Evolutionary conservation across 2,329 filamentous ascomycete species (phyloP), one percentile per base, ranked within the genome.

Genomic region (Orbilia javanica): DNA sequence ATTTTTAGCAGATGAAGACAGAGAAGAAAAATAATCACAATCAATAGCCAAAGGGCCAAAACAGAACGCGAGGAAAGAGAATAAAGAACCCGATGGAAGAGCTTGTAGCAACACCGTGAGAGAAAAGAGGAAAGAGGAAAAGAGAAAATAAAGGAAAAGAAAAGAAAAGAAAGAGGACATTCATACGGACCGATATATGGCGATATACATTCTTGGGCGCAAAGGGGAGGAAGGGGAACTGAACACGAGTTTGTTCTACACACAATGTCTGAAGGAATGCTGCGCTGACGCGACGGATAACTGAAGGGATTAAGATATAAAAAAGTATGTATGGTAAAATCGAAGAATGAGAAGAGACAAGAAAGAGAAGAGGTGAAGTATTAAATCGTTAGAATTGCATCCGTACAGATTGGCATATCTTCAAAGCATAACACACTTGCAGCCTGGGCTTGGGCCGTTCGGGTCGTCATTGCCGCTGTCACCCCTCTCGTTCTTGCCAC

Each of bases 401-500:
- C 70, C 68, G 36, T 79, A 74, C 46, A 72, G 44, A 60, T 72
- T 65, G 48, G 20, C 44, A 60, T 76, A 36, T 71, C 57, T 71
- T 80, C 79, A 82, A 78, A 82, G 80, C 62, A 82, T 81, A 69
- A 81, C 73, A 69, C 81, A 82, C n/a, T 65, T 73, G 39, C 81
- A 74, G 11, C 77, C 80, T 34, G 79, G 79, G 64, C 80, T 80
- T 11, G 69, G 69, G n/a, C 86, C 87, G 81, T 90, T 89, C 29
- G 52, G 52, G 79, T 90, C 86, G 79, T 88, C 87, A 82, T 89
- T 87, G 81, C 90, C 90, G 79, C 88, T 89, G 79, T 88, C 90
- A 15, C 52, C 50, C 50, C 69, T 79, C 29, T 79, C 78, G 46
- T 50, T 22, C 55, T 76, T 74, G 3, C 63, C 74, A n/a, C 79